Evolutionary conservation across 2,329 filamentous ascomycete species (phyloP).

Genomic region (Tolypocladium pustulatum): DNA sequence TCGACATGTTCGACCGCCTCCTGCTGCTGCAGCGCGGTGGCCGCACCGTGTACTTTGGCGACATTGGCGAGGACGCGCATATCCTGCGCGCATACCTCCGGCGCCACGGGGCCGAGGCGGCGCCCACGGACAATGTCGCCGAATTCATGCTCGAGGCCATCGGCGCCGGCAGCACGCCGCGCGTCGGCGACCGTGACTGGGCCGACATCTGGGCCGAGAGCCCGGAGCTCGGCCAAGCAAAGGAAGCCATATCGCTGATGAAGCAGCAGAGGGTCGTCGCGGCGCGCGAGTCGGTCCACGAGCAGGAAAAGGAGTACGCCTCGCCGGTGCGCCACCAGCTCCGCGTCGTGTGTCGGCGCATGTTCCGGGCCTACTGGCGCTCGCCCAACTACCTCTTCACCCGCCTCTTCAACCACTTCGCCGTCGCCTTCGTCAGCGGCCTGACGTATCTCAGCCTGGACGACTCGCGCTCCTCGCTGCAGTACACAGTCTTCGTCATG

Average conservation of each 20-base stretch:
- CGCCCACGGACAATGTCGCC: slow-evolving; percentile 45
- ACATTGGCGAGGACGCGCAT: slow-evolving; percentile 66
- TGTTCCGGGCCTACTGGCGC: slow-evolving; percentile 72
- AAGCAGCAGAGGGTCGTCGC: slow-evolving; percentile 46
- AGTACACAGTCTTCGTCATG: slow-evolving; percentile 81
- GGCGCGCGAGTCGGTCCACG: slow-evolving; percentile 31
- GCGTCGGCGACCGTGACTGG: slow-evolving; percentile 69
- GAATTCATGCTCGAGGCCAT: slow-evolving; percentile 85
- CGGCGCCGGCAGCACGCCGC: slow-evolving; percentile 61
- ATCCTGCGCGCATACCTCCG: slow-evolving; percentile 56
- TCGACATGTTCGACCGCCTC: slow-evolving; percentile 80
- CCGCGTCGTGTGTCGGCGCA: slow-evolving; percentile 60
- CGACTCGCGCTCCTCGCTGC: slow-evolving; percentile 63
- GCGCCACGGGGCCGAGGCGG: slow-evolving; percentile 48
- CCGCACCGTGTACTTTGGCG: slow-evolving; percentile 75
- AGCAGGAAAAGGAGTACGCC: slow-evolving; percentile 66
- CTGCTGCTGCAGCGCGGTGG: slow-evolving; percentile 70
- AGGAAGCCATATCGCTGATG: slow-evolving; percentile 55
- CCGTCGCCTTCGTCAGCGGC: slow-evolving; percentile 68
- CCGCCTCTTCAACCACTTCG: slow-evolving; percentile 72
- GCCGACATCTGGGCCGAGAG: slow-evolving; percentile 68
- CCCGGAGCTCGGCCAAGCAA: slow-evolving; percentile 56
- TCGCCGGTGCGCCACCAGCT: slow-evolving; percentile 73
- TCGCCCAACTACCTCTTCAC: slow-evolving; percentile 86
- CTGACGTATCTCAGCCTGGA: slow-evolving; percentile 72